Base-by-base conservation (phyloP, 2,329 filamentous ascomycete species). In the Beauveria sp. region DNA sequence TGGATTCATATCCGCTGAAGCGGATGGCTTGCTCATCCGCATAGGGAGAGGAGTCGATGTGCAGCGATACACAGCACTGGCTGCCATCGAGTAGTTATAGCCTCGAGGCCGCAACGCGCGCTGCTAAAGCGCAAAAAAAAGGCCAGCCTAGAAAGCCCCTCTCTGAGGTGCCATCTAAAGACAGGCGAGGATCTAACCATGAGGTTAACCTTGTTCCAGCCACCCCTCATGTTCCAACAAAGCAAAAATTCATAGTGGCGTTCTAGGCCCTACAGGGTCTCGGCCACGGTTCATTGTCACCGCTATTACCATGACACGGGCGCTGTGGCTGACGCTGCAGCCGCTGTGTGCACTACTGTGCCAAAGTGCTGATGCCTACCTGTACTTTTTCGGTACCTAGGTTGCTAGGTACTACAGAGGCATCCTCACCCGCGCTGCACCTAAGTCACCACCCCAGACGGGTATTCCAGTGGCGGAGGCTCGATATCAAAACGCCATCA, bases 151-250 rank as follows among this genome's bases (percentile, higher is more conserved):
- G 18, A 47, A 56, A 20, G 12, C 28, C 43, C 30, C 30, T n/a
- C 9, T 9, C 40, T 22, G 8, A 34, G 24, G 44, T 28, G 44
- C n/a, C 55, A 26, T 50, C 55, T 46, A 57, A 57, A 50, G 55
- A 57, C 34, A 57, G 34, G 30, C 44, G 44, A 57, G 55, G 50
- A 58, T 48, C 46, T 61, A 61, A 61, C 59, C 59, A 61, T 61
- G 59, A 61, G 59, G 53, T 48, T 61, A 61, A 61, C 44, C 59
- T 61, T 56, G 46, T 56, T 61, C 59, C 47, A 41, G 52, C 50
- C 41, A 40, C 55, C 55, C n/a, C 34, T 22, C 20, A 18, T 7
- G 20, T 18, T 43, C 22, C 22, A 51, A 43, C 24, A 50, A 58
- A 50, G 44, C 26, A 58, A 44, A 51, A 43, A 43, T 10, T 37